Conservation (phyloP, 1,139 yeast genomes). For the Pichia sp. region DNA sequence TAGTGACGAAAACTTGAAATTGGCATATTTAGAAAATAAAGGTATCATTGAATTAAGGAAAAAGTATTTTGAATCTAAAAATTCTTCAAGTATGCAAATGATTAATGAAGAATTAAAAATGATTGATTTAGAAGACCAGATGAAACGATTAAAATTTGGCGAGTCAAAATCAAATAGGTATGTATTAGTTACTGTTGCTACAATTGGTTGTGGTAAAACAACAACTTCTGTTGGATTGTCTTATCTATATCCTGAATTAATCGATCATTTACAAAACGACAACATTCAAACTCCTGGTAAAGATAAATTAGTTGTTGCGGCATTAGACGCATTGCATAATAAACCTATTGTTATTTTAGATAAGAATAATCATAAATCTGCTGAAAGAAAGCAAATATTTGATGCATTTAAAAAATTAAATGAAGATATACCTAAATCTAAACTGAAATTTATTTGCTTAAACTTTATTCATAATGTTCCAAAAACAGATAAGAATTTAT, state of each 20-base stretch:
- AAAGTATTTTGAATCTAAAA: constrained; percentile 37
- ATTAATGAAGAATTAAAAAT: constrained; percentile 20
- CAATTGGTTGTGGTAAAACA: constrained; percentile 94
- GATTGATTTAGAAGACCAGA: constrained; percentile 20
- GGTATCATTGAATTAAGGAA: constrained; percentile 74
- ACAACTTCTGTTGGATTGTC: constrained; percentile 62
- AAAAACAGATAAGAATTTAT: constrained; percentile 29
- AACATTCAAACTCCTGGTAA: constrained; percentile 49
- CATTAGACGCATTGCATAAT: constrained; percentile 37
- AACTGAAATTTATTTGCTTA: constrained; percentile 53
- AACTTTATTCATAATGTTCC: constrained; percentile 51
- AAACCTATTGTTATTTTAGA: constrained; percentile 62
- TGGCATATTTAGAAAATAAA: constrained; percentile 47
- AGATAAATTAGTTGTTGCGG: constrained; percentile 45
- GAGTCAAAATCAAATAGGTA: constrained; percentile 29
- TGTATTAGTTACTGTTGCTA: constrained; percentile 75
- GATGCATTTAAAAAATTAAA: constrained; percentile 42
- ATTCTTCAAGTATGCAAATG: constrained; percentile 28
- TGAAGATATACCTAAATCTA: constrained; percentile 31
- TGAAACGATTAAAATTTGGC: constrained; percentile 23
- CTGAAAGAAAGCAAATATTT: constrained; percentile 66
- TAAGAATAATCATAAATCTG: constrained; percentile 68
- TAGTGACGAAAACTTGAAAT: constrained; percentile 38
- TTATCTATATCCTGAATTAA: constrained; percentile 53
- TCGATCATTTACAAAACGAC: constrained; percentile 78